Percentiles rank a stretch among this genome's conserved stretches.
Evolutionary conservation across 768 basidiomycete species (phyloP).

Genomic region (Tephrocybe sp.): DNA sequence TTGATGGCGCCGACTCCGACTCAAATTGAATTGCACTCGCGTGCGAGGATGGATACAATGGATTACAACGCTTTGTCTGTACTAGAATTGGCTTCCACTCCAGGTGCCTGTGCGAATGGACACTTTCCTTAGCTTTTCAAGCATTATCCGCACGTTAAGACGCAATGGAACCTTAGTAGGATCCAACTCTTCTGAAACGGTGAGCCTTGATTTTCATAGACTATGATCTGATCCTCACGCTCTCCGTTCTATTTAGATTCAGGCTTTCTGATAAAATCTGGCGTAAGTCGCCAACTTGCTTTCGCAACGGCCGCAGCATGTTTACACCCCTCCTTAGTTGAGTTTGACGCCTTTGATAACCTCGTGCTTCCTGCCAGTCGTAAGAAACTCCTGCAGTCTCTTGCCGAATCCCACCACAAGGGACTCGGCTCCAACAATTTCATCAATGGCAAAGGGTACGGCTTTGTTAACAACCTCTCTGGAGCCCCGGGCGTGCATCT

Average conservation of each 20-base stretch:
- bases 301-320: background rate
- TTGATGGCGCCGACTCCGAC: background rate
- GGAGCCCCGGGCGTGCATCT: slow-evolving; percentile 61
- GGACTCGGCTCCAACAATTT: slow-evolving; percentile 55
- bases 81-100: background rate
- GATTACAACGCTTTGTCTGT: background rate
- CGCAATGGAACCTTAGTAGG: slow-evolving; percentile 20
- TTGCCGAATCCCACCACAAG: slow-evolving; percentile 53
- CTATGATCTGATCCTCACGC: slow-evolving; percentile 55
- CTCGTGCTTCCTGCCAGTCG: slow-evolving; percentile 52
- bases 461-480: slow-evolving; percentile 47
- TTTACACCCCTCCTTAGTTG: slow-evolving; percentile 36
- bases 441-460: slow-evolving; percentile 59
- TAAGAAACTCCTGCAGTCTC: slow-evolving; percentile 51
- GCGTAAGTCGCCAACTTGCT: slow-evolving; percentile 37
- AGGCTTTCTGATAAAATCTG: slow-evolving; percentile 58
- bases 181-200: background rate
- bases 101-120: slow-evolving; percentile 9
- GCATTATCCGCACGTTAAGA: background rate
- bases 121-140: background rate
- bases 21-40: background rate
- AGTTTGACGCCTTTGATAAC: slow-evolving; percentile 58
- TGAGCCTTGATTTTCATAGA: slow-evolving; percentile 41
- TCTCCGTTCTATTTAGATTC: slow-evolving; percentile 60
- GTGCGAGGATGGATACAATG: background rate